These are phyloP conservation scores for Leccinum variicolor DNA, from an alignment of 768 basidiomycete genomes.

Conservation along the genomic window DNA sequence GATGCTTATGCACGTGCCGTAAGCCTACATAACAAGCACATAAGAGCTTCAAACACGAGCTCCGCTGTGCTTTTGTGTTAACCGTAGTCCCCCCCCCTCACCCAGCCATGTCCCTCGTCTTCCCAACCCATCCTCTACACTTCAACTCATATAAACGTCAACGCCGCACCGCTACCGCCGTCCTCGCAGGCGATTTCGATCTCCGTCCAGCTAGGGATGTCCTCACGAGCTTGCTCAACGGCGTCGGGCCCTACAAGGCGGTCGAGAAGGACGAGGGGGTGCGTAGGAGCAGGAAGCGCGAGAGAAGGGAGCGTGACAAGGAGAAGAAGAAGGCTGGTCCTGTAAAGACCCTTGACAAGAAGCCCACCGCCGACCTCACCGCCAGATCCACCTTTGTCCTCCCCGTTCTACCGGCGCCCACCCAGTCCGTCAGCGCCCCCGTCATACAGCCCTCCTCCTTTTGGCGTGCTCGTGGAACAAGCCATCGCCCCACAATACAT, in stretches of 20 bases:
- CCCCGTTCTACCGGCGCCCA: slow-evolving; percentile 10
- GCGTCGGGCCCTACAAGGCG: slow-evolving; percentile 61
- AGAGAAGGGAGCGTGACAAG: slow-evolving; percentile 44
- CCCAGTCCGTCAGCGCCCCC: slow-evolving; percentile 29
- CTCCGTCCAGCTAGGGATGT: slow-evolving; percentile 65
- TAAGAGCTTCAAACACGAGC: slow-evolving; percentile 35
- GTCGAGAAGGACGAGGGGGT: slow-evolving; percentile 61
- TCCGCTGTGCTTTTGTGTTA: slow-evolving; percentile 25
- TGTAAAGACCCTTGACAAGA: slow-evolving; percentile 35
- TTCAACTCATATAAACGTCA: slow-evolving; percentile 32
- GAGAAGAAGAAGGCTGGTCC: slow-evolving; percentile 44
- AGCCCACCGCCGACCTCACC: slow-evolving; percentile 16
- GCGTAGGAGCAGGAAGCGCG: slow-evolving; percentile 52
- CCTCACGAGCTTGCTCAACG: slow-evolving; percentile 75
- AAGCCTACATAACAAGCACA: slow-evolving; percentile 34
- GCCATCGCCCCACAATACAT: slow-evolving; percentile 56
- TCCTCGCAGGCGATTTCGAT: slow-evolving; percentile 77
- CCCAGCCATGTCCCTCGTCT: slow-evolving; percentile 21
- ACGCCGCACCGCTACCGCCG: slow-evolving; percentile 67
- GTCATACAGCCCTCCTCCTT: slow-evolving; percentile 45
- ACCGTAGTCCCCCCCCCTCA: slow-evolving; percentile 11
- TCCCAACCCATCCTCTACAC: slow-evolving; percentile 8
- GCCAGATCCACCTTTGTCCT: slow-evolving; percentile 16
- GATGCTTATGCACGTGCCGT: slow-evolving; percentile 36
- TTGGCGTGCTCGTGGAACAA: slow-evolving; percentile 54